Base-by-base conservation (phyloP, 2,329 filamentous ascomycete species). In the Ophidiomyces ophidiicola region DNA sequence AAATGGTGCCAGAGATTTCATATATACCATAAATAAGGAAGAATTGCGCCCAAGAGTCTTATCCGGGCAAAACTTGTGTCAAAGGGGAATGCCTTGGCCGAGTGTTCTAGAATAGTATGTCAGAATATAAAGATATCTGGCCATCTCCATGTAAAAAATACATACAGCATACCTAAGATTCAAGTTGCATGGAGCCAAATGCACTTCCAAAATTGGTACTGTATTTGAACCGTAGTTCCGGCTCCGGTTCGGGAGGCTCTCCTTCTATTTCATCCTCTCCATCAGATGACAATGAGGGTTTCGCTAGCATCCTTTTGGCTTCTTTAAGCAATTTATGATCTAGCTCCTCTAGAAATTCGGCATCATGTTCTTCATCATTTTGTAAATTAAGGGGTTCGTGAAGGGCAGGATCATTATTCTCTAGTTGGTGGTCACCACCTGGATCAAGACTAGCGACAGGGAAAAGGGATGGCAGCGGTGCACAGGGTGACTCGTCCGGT, bases 201-300 rank as follows among this genome's bases (percentile, higher is more conserved):
- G 62, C 64, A 41, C 61, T 63, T n/a, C 63, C 64, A 53, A 68
- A 67, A 50, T 67, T 67, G 12, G 59, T 65, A 11, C 58, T 61
- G 18, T 61, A 60, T 46, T 57, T 66, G 48, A 67, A 59, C 45
- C 56, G 63, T 47, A 67, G 59, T 45, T 57, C 63, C 42, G 66
- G 49, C 48, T 62, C 59, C 12, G 56, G 52, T 18, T 59, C 57
- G 19, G 49, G 50, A 26, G 58, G 52, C 28, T 48, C 46, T 32
- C 51, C 51, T 6, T 47, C 31, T 11, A 55, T 51, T 4, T 40
- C 28, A 38, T 57, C 51, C 4, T 49, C 48, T 21, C 45, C 41
- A 11, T 49, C 46, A 23, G 49, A 50, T n/a, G 46, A 45, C 19
- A 43, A 15, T 7, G 39, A 31, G 10, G 52, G 48, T n/a, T 36